Evolutionary conservation across 495 filamentous ascomycete genomes (phyloP), one percentile per base, ranked within the genome.

Genomic region (Penicillium bovifimosum): DNA sequence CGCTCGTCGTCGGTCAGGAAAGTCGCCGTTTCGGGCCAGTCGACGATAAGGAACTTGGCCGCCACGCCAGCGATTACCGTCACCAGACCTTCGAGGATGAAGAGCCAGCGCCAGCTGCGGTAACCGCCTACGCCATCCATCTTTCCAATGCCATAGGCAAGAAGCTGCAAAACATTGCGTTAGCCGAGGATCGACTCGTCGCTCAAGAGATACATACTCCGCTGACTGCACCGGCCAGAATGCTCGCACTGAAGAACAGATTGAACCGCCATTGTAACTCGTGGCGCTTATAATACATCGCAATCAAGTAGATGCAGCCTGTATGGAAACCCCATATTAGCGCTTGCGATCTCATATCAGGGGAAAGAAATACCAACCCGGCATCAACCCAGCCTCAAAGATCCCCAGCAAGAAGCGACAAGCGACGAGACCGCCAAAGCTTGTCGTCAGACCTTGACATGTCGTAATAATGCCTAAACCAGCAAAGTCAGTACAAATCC

Each of bases 271-370:
- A 70, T 61, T 81, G 81, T 36, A 82, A 68, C 58, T 89, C 82
- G 50, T 79, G 71, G 24, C 82, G 76, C 18, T 73, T 76, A 60
- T 87, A 88, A 60, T 81, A 87, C 74, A 80, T 80, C 9, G 76
- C 76, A 17, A 81, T 78, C 33, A 82, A 54, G 55, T 82, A 84
- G 17, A 71, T 64, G 17, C 58, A 67, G 4, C 70, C 71, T 48
- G 24, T 6, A 47, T 72, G n/a, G 2, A 24, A 24, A 24, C 2
- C 7, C 2, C 4, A 13, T n/a, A 29, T 54, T 39, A 65, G 56
- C 29, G 10, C 18, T 13, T 33, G 11, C 9, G 17, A 3, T 13
- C 4, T 17, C 51, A 10, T 41, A 16, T 18, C 13, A 18, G 26
- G 20, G 18, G 3, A 9, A 6, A 42, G 3, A 9, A 6, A 42